Evolutionary conservation across 2,329 filamentous ascomycete species (phyloP), one percentile per base, ranked within the genome.

Genomic region (Beauveria brongniartii): DNA sequence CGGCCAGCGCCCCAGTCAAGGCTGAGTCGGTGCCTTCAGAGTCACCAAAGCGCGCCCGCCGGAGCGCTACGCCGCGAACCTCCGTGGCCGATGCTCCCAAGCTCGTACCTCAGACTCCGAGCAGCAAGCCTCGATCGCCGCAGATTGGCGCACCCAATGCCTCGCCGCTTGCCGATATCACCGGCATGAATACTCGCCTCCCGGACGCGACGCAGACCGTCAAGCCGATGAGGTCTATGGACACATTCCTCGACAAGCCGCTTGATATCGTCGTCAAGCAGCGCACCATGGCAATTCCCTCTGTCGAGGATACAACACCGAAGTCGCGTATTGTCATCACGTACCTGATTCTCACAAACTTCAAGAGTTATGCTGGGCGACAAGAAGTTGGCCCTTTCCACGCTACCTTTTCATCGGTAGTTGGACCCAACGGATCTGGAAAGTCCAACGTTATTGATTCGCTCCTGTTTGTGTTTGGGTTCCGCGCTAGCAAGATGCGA

Each of bases 401-500:
- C 72, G 84, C 91, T 1, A 99, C 94, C 0, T 99, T 99, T 76
- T 97, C 94, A 1, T 97, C 94, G 0, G 94, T 99, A 2, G 94
- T 99, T 10, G 95, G 94, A 0, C 94, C 95, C 55, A 99, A 99
- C 72, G 94, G 94, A 63, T 99, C 94, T 10, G 94, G 94, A 62
- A 99, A 99, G 73, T 97, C 94, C 24, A 99, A 99, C 69, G 95
- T 99, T 64, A 99, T 99, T 71, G 94, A 99, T 75, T 97, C 94
- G 2, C 79, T 99, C 30, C 84, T 99, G 1, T 99, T 99, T 70
- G 94, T 99, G n/a, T 99, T 99, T 71, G 94, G 95, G 59, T 99
- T 99, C 78, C 88, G 94, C 63, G 94, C 94, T 47, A 97, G 93
- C 80, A 99, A 99, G 77, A 99, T 99, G 94, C 85, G 94, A 69